Evolutionary conservation across 352 stramenopile genomes (phyloP).

Genomic region (Albugo candida): DNA sequence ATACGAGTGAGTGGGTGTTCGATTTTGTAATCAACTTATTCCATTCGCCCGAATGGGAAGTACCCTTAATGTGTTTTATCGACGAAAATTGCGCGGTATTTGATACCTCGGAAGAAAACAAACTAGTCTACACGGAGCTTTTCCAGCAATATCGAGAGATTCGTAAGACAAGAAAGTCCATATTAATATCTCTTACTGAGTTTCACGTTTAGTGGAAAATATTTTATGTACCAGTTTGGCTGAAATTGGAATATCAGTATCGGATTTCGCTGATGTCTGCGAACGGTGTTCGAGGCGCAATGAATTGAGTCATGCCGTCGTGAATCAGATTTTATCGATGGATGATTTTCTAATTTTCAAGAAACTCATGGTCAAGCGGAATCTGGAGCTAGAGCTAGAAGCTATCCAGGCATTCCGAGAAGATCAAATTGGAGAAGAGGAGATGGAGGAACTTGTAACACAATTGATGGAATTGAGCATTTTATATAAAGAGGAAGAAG

Average conservation of each 20-base stretch:
- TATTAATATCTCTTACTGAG: background rate
- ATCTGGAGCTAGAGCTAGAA: constrained; percentile 80
- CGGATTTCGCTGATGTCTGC: constrained; percentile 70
- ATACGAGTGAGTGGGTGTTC: constrained; percentile 74
- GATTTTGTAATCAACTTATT: constrained; percentile 80
- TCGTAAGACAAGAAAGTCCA: constrained; percentile 6
- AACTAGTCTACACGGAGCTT: constrained; percentile 73
- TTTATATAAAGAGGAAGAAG: constrained; percentile 73
- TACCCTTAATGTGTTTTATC: constrained; percentile 78
- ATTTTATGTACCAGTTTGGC: constrained; percentile 62
- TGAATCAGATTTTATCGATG: constrained; percentile 77
- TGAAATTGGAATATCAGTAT: constrained; percentile 65
- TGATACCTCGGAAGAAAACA: constrained; percentile 80
- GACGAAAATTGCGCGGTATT: constrained; percentile 80
- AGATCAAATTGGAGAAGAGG: constrained; percentile 16
- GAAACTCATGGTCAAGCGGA: constrained; percentile 84
- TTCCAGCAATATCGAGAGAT: constrained; percentile 65
- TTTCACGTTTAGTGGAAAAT: constrained; percentile 28
- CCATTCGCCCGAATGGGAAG: constrained; percentile 71
- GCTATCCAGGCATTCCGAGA: constrained; percentile 64
- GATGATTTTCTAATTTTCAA: constrained; percentile 85
- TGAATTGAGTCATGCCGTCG: constrained; percentile 49
- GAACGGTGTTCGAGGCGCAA: constrained; percentile 36
- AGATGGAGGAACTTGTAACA: constrained; percentile 16
- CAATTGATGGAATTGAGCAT: constrained; percentile 74